phyloP scores from a whole-genome alignment of 2,329 filamentous ascomycete species.

The Aotearoamyces nothofagi region DNA sequence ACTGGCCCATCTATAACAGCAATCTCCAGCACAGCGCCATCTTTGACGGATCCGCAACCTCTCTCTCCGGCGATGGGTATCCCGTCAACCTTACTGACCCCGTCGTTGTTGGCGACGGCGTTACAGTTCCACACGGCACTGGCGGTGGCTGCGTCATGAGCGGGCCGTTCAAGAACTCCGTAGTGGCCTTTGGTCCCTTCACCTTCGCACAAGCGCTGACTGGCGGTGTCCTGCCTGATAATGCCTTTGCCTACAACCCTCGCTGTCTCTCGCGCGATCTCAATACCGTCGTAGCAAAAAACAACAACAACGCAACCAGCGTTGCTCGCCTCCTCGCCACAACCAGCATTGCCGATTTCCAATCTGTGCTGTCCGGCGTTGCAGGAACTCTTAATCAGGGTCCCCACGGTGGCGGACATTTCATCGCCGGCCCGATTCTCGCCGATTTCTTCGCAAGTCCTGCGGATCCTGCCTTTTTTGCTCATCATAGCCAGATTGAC shows the following conservation, averaged over 20 bases:
- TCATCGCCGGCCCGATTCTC: constrained; percentile 28
- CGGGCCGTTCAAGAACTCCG: constrained; percentile 27
- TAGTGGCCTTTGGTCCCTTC: constrained; percentile 31
- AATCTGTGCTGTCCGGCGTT: constrained; percentile 29
- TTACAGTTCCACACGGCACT: constrained; percentile 27
- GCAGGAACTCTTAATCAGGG: constrained; percentile 19
- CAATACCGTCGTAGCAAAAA: constrained; percentile 21
- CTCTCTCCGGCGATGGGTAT: constrained; percentile 31
- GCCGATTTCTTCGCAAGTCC: constrained; percentile 29
- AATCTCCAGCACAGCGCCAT: constrained; percentile 29
- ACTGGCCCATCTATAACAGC: constrained; percentile 17
- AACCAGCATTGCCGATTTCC: constrained; percentile 25
- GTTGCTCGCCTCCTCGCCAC: constrained; percentile 23
- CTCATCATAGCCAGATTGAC: constrained; percentile 31
- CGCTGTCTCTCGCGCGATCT: constrained; percentile 28
- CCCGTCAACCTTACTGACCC: constrained; percentile 17
- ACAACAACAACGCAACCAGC: constrained; percentile 22
- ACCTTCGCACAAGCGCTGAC: constrained; percentile 17
- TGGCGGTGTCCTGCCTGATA: constrained; percentile 19
- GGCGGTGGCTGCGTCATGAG: constrained; percentile 38
- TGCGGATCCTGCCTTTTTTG: constrained; percentile 29
- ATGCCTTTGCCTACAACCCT: constrained; percentile 23
- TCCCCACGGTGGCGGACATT: constrained; percentile 26
- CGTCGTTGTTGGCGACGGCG: constrained; percentile 8
- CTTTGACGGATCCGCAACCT: constrained; percentile 37